Conservation (phyloP, 257 asterid genomes). For the Echium plantagineum region DNA sequence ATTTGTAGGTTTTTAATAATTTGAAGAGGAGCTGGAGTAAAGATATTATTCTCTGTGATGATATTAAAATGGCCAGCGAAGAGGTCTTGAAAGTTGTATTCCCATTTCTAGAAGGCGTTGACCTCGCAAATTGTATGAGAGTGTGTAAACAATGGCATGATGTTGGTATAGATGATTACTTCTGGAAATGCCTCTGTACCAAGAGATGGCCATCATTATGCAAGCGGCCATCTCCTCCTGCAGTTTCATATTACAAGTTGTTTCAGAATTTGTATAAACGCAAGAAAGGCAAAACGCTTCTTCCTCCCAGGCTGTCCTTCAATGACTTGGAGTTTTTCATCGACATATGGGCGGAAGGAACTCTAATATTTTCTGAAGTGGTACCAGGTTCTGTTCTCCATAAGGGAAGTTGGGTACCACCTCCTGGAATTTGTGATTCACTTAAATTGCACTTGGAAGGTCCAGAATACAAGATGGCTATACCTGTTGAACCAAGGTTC, state of each 20-base stretch:
- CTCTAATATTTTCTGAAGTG: constrained; percentile 65
- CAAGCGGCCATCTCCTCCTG: constrained; percentile 57
- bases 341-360: constrained; percentile 79
- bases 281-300: constrained; percentile 33
- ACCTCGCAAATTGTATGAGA: constrained; percentile 64
- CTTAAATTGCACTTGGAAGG: constrained; percentile 66
- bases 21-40: constrained; percentile 6
- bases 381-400: constrained; percentile 71
- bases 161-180: constrained; percentile 67
- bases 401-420: constrained; percentile 55
- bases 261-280: constrained; percentile 55
- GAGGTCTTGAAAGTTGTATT: constrained; percentile 83
- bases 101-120: constrained; percentile 72
- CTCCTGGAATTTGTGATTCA: constrained; percentile 61
- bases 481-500: constrained; percentile 72
- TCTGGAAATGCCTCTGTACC: constrained; percentile 87
- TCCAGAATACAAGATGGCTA: constrained; percentile 79
- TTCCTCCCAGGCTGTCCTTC: constrained; percentile 79
- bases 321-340: constrained; percentile 79
- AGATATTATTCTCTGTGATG: neutral
- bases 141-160: constrained; percentile 81
- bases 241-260: constrained; percentile 46
- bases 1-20: constrained; percentile 6
- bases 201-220: constrained; percentile 92
- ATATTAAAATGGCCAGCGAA: constrained; percentile 38